These are phyloP conservation scores for Apiotrichum siamense DNA, from an alignment of 1,284 basidiomycete species.

Conservation along the genomic window DNA sequence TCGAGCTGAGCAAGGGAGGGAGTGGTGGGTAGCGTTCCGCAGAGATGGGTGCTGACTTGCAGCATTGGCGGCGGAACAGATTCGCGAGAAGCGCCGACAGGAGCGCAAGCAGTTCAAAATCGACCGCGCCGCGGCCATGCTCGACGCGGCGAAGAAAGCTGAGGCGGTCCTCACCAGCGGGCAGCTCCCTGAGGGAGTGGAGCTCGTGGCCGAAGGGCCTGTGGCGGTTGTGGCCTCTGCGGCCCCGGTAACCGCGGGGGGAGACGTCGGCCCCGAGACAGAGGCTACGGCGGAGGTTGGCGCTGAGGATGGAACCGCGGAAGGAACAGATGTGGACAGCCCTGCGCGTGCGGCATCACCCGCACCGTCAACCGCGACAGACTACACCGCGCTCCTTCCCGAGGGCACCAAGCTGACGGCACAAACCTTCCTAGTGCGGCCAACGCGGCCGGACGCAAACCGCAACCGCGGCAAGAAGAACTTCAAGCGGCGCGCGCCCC, in stretches of 20 bases:
- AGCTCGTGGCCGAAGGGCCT: not conserved
- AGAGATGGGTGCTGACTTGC: not conserved
- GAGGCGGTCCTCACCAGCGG: conserved; percentile 41
- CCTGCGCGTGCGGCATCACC: not conserved
- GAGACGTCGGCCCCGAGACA: not conserved
- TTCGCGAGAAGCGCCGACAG: conserved; percentile 72
- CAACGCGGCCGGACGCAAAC: conserved; percentile 42
- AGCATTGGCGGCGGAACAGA: conserved; percentile 58
- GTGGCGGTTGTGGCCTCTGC: not conserved
- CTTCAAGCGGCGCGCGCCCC: conserved; percentile 30
- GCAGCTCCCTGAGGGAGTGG: conserved; percentile 13
- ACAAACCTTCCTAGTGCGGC: conserved; percentile 46
- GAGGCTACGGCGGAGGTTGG: conserved; percentile 4
- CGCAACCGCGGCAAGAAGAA: conserved; percentile 40
- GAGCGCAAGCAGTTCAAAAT: conserved; percentile 86
- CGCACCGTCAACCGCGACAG: conserved; percentile 5
- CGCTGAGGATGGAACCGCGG: not conserved
- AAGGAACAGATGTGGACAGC: not conserved
- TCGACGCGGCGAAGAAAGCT: conserved; percentile 45
- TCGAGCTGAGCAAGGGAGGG: conserved; percentile 55
- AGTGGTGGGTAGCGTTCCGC: conserved; percentile 30
- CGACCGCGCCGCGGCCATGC: conserved; percentile 57
- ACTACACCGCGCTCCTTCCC: conserved; percentile 6
- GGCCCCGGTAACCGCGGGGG: conserved; percentile 1
- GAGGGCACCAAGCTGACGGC: conserved; percentile 35